Evolutionary conservation across 2,329 filamentous ascomycete genomes (phyloP).

Genomic region (Grosmannia clavigera): DNA sequence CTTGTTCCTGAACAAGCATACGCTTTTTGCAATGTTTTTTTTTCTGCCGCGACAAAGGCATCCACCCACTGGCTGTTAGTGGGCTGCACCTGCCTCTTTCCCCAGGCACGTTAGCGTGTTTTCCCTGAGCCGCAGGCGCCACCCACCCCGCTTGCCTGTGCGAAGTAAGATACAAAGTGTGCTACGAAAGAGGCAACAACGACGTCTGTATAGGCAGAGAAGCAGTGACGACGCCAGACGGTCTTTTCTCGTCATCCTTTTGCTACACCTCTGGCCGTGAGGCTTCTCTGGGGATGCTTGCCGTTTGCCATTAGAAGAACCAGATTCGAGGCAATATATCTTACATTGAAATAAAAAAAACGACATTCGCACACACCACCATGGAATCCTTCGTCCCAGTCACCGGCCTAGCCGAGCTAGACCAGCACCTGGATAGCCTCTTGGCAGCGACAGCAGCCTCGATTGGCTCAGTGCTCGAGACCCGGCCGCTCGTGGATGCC

Average conservation of each 20-base stretch:
- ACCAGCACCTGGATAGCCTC: constrained; percentile 40
- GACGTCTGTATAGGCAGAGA: constrained; percentile 1
- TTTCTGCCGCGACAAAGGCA: background rate
- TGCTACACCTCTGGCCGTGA: background rate
- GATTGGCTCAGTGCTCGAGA: constrained; percentile 8
- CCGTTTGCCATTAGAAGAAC: too few relatives aligned
- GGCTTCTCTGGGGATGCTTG: background rate
- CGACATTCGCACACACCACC: background rate
- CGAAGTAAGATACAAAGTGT: background rate
- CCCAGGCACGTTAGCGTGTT: background rate
- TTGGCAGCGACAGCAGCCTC: constrained; percentile 15
- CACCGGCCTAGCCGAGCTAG: constrained; percentile 39
- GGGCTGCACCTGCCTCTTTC: background rate
- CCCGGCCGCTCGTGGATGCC: constrained; percentile 27
- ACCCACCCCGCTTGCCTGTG: background rate
- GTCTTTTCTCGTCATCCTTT: background rate
- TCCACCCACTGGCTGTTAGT: background rate
- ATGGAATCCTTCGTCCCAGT: constrained; percentile 31
- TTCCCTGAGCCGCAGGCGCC: background rate
- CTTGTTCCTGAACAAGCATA: background rate
- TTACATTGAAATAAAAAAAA: too few relatives aligned
- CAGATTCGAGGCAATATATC: too few relatives aligned
- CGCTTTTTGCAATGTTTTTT: background rate
- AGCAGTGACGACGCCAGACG: background rate
- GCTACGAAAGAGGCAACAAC: background rate